Percentiles rank a stretch among this genome's conserved stretches.
phyloP scores from a whole-genome alignment of 2,329 filamentous ascomycete species.

The Aspergillus novofumigatus region DNA sequence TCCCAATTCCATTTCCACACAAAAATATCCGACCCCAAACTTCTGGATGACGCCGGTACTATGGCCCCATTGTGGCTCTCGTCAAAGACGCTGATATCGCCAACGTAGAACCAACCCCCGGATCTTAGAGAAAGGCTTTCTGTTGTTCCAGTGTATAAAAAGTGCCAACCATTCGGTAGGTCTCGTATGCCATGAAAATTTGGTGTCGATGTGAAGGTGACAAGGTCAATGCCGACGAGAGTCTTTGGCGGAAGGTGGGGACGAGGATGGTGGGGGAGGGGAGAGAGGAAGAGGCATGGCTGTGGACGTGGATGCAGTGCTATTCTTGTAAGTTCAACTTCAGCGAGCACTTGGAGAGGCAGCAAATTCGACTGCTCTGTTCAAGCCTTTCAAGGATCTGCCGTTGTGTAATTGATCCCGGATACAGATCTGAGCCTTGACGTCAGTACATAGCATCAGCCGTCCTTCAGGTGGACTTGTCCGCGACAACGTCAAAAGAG shows the following conservation, averaged over 20 bases:
- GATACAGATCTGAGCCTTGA: neutral
- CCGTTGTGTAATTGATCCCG: neutral
- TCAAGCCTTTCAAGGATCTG: neutral
- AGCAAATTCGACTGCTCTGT: neutral
- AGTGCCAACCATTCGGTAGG: conserved; percentile 56
- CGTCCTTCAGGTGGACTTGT: neutral
- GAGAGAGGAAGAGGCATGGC: conserved; percentile 20
- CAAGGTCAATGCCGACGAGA: conserved; percentile 50
- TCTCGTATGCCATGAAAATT: conserved; percentile 60
- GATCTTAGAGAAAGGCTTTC: conserved; percentile 57
- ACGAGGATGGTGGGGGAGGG: conserved; percentile 43
- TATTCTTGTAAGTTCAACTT: neutral
- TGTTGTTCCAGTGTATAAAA: conserved; percentile 58
- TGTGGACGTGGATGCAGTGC: neutral
- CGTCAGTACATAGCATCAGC: neutral
- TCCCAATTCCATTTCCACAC: conserved; percentile 53
- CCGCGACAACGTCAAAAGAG: neutral
- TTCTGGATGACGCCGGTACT: conserved; percentile 12
- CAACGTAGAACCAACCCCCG: conserved; percentile 58
- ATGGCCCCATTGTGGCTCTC: conserved; percentile 11
- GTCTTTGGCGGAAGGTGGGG: conserved; percentile 43
- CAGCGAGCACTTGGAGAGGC: neutral
- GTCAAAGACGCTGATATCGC: conserved; percentile 27
- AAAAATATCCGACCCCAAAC: conserved; percentile 40
- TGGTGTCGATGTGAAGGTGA: conserved; percentile 60